phyloP scores from a whole-genome alignment of 257 asterid species.

The Linaria vulgaris region DNA sequence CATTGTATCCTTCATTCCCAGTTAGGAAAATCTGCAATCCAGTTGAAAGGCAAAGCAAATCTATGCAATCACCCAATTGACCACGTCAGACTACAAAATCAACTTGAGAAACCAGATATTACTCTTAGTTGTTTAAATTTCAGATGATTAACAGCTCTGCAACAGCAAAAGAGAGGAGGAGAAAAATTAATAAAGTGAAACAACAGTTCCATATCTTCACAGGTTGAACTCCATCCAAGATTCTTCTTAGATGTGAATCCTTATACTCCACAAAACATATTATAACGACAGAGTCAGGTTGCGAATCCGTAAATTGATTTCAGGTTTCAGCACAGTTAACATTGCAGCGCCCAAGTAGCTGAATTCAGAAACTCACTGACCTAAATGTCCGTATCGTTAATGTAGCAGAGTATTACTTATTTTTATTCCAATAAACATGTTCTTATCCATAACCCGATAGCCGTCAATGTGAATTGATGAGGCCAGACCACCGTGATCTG shows the following conservation, averaged over 20 bases:
- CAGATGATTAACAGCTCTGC: neutral
- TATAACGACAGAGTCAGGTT: neutral
- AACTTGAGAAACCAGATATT: no score
- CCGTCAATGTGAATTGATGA: neutral
- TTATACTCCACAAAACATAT: neutral
- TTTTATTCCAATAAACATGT: neutral
- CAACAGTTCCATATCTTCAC: neutral
- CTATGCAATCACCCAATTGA: neutral
- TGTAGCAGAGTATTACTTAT: neutral
- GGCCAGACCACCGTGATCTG: neutral
- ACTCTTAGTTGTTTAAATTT: no score
- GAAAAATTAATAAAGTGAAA: neutral
- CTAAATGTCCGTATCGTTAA: neutral
- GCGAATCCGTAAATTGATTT: neutral
- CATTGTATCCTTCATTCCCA: no score
- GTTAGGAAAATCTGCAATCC: no score
- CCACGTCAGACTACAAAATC: neutral
- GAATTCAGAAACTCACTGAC: neutral
- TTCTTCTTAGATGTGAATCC: neutral
- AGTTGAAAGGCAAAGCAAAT: neutral
- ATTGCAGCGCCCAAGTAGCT: neutral
- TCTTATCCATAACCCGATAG: neutral
- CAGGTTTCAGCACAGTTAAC: neutral
- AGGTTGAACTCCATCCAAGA: neutral
- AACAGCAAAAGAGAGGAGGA: neutral